A percentile compares a stretch with the other conserved stretches of the same genome.
These are phyloP conservation scores for Proliferodiscus dingleyae DNA, from an alignment of 2,329 filamentous ascomycete species.

Conservation along the genomic window DNA sequence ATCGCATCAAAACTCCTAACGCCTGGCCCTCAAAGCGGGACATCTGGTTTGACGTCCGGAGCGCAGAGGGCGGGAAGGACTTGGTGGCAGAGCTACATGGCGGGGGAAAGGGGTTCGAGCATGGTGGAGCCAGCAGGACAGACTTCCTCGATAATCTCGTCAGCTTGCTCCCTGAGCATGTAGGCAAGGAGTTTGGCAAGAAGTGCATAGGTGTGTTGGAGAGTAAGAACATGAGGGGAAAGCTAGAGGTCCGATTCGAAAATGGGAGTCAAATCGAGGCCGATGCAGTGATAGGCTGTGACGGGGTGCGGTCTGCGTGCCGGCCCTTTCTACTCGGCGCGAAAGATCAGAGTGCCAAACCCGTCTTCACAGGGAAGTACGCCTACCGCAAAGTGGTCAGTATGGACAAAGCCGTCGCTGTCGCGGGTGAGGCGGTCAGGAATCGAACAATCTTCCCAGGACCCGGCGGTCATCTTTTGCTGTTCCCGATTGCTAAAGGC, in stretches of 20 bases:
- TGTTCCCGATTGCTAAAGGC: slow-evolving; percentile 53
- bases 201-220: too few relatives aligned
- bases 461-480: slow-evolving; percentile 50
- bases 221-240: too few relatives aligned
- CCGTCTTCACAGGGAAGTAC: slow-evolving; percentile 48
- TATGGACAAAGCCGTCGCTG: slow-evolving; percentile 44
- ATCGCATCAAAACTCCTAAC: neutral
- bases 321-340: slow-evolving; percentile 30
- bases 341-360: neutral
- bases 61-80: too few relatives aligned
- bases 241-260: too few relatives aligned
- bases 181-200: slow-evolving; percentile 27
- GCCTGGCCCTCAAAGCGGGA: too few relatives aligned
- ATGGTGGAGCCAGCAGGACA: slow-evolving; percentile 30
- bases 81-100: too few relatives aligned
- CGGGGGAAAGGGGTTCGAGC: too few relatives aligned
- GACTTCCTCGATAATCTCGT: slow-evolving; percentile 39
- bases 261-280: slow-evolving; percentile 6
- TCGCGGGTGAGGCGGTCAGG: slow-evolving; percentile 43
- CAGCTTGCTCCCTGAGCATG: slow-evolving; percentile 32
- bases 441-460: slow-evolving; percentile 43
- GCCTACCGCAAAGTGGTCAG: slow-evolving; percentile 56
- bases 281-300: slow-evolving; percentile 27
- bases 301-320: slow-evolving; percentile 55
- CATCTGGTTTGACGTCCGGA: too few relatives aligned